Base-by-base conservation (phyloP, 2,329 filamentous ascomycete species). In the Colletotrichum truncatum region DNA sequence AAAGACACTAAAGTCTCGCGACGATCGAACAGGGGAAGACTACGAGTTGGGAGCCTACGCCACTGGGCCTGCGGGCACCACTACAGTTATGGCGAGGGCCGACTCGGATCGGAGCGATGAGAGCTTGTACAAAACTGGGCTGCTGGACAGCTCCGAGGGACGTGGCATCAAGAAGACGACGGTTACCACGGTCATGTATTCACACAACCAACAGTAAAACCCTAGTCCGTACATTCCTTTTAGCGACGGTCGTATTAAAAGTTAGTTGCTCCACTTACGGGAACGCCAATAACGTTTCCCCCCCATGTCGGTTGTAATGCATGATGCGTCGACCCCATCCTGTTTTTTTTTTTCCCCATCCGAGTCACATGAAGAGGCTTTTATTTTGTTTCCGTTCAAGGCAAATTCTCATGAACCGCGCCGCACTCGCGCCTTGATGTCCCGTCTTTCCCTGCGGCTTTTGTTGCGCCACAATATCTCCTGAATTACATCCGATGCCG, bases 91-190 rank as follows among this genome's bases (percentile, higher is more conserved):
- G 6, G 65, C 71, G 7, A 14, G 36, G 10, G 21, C 59, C 2
- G 70, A 71, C 16, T 68, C 69, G 14, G 71, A 70, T 25, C 69
- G 64, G 0, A 74, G 72, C 32, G 73, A 72, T 28, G 74, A 74
- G 9, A 71, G 70, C 38, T 26, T 67, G 4, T 59, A 70, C 4
- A 59, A 59, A 34, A 11, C 55, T 4, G 6, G n/a, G 36, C 28
- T 54, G 14, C 57, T 26, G 10, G 28, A 21, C 11, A 30, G 21
- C 43, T n/a, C 14, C 16, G 60, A 30, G 16, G 43, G n/a, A 9
- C 28, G 21, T 8, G 67, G 73, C 1, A 75, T 75, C 4, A 74
- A 70, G 8, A 75, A 74, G 59, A 75, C 73, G 3, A 74, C 67
- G 10, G 67, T 70, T n/a, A 74, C 71, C 2, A 74, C 72, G 2